Conservation (phyloP, 306 rosid species). For the Delonix regia region DNA sequence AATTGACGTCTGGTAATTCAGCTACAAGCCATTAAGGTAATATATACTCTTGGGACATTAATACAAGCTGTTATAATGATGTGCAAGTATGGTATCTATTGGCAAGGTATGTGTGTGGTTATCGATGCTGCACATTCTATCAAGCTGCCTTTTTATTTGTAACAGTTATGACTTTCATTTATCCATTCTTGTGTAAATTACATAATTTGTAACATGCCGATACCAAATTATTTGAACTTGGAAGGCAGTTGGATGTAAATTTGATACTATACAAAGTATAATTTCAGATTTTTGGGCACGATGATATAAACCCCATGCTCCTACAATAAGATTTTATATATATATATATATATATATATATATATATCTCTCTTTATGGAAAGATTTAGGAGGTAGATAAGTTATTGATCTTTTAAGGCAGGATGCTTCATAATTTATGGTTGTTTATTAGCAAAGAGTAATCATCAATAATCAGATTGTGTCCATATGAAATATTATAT, state of each 20-base stretch:
- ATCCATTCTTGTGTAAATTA: constrained; percentile 71
- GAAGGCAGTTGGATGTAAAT: constrained; percentile 42
- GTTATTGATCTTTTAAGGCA: background rate
- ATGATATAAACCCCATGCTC: background rate
- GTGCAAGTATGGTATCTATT: constrained; percentile 41
- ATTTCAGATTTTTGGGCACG: background rate
- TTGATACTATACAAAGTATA: background rate
- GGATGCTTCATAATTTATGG: background rate
- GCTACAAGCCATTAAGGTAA: constrained; percentile 38
- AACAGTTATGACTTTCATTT: constrained; percentile 48
- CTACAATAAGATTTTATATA: too few relatives aligned
- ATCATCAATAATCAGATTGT: too few relatives aligned
- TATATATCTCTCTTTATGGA: too few relatives aligned
- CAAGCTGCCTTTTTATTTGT: constrained; percentile 44
- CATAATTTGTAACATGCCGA: constrained; percentile 42
- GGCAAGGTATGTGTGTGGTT: constrained; percentile 41
- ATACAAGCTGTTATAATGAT: constrained; percentile 40
- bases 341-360: too few relatives aligned
- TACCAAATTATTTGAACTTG: constrained; percentile 37
- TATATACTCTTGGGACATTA: constrained; percentile 25
- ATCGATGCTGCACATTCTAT: constrained; percentile 36
- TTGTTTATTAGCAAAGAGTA: too few relatives aligned
- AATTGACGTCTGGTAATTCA: constrained; percentile 63
- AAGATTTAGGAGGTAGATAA: background rate
- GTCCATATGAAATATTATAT: too few relatives aligned